Evolutionary conservation across 805 yeast genomes (phyloP).

Genomic region (Sugiyamaella lignohabitans): DNA sequence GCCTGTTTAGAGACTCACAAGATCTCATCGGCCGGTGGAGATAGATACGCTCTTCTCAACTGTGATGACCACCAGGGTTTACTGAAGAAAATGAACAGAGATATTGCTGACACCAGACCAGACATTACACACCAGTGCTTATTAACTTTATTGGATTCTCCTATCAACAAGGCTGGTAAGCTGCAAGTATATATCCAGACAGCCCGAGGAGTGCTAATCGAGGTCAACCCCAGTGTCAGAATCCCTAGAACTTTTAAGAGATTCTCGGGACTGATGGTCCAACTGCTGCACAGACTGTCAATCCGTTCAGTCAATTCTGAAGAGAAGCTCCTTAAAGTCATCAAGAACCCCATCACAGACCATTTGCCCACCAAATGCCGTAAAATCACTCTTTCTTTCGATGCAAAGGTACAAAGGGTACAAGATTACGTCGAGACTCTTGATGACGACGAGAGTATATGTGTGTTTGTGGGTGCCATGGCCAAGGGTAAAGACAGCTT

Average conservation of each 20-base stretch:
- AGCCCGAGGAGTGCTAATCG: slow-evolving; percentile 88
- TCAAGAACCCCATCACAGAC: slow-evolving; percentile 94
- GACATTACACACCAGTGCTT: slow-evolving; percentile 98
- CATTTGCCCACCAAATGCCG: slow-evolving; percentile 95
- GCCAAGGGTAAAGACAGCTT: slow-evolving; percentile 96
- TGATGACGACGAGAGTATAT: slow-evolving; percentile 85
- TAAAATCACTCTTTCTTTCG: slow-evolving; percentile 85
- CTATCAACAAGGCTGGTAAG: slow-evolving; percentile 94
- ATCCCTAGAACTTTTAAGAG: slow-evolving; percentile 98
- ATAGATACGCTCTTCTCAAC: slow-evolving; percentile 86
- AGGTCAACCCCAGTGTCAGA: slow-evolving; percentile 93
- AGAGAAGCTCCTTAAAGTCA: slow-evolving; percentile 87
- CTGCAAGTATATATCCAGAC: slow-evolving; percentile 95
- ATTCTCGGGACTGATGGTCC: slow-evolving; percentile 97
- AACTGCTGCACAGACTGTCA: slow-evolving; percentile 82
- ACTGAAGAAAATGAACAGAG: slow-evolving; percentile 91
- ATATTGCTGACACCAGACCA: slow-evolving; percentile 97
- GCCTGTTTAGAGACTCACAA: slow-evolving; percentile 95
- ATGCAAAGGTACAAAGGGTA: slow-evolving; percentile 80
- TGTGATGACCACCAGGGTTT: slow-evolving; percentile 98
- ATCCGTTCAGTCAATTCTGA: slow-evolving; percentile 93
- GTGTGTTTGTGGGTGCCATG: slow-evolving; percentile 99
- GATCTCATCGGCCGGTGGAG: slow-evolving; percentile 77
- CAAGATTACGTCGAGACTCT: slow-evolving; percentile 79
- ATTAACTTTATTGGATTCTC: slow-evolving; percentile 90